Percentiles rank a stretch among this genome's conserved stretches.
Conservation (phyloP, 1,284 basidiomycete genomes). For the Cryptococcus sp. region DNA sequence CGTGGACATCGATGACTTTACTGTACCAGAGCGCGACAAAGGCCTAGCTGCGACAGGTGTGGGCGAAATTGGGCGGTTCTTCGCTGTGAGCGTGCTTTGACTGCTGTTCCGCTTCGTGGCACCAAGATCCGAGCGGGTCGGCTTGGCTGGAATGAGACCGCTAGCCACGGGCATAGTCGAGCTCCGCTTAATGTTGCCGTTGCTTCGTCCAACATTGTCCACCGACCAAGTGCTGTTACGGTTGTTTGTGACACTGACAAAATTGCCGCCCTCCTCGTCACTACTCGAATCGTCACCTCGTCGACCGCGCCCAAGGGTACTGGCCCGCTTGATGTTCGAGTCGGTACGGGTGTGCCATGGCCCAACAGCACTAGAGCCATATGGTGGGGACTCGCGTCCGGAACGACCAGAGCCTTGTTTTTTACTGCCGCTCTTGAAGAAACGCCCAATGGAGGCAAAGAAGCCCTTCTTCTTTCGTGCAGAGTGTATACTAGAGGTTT, state of each 20-base stretch:
- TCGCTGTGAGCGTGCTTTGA: slow-evolving; percentile 38
- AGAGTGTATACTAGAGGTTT: slow-evolving; percentile 36
- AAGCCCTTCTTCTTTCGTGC: slow-evolving; percentile 48
- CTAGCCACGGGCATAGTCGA: slow-evolving; percentile 36
- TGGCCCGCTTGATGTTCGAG: slow-evolving; percentile 41
- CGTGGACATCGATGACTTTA: slow-evolving; percentile 30
- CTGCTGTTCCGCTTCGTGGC: slow-evolving; percentile 29
- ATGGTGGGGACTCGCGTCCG: slow-evolving; percentile 39
- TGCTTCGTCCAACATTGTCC: slow-evolving; percentile 18
- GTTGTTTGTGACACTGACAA: slow-evolving; percentile 49
- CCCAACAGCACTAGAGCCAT: slow-evolving; percentile 19
- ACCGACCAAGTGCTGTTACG: slow-evolving; percentile 43
- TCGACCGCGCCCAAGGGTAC: slow-evolving; percentile 23
- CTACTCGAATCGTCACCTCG: slow-evolving; percentile 38
- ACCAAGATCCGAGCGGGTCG: slow-evolving; percentile 35
- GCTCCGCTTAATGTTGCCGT: slow-evolving; percentile 25
- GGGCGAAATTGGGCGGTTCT: slow-evolving; percentile 6
- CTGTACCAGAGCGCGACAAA: slow-evolving; percentile 30
- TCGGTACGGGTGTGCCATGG: slow-evolving; percentile 50
- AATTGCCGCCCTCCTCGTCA: slow-evolving; percentile 43
- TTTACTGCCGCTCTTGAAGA: slow-evolving; percentile 40
- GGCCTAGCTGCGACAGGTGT: slow-evolving; percentile 15
- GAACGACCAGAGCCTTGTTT: slow-evolving; percentile 29
- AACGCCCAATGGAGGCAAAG: slow-evolving; percentile 45
- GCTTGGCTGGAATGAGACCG: slow-evolving; percentile 41